phyloP scores from a whole-genome alignment of 768 basidiomycete genomes.

The Leccinum pellstonianum region DNA sequence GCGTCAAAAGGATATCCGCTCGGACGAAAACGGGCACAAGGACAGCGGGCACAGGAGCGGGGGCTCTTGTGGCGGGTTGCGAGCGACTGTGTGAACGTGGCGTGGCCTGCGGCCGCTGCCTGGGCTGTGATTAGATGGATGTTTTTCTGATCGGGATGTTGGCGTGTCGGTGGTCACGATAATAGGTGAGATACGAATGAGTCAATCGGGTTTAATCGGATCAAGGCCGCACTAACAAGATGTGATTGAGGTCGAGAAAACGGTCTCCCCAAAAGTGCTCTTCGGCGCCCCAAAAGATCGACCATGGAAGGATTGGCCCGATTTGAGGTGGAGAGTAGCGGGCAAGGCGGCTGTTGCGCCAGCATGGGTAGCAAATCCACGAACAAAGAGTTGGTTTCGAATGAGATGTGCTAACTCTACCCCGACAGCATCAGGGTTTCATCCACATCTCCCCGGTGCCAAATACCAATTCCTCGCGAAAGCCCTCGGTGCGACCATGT shows the following conservation, averaged over 20 bases:
- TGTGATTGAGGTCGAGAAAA: constrained; percentile 98
- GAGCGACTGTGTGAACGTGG: constrained; percentile 38
- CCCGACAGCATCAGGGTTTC: constrained; percentile 67
- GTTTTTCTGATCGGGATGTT: constrained; percentile 21
- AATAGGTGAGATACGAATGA: constrained; percentile 5
- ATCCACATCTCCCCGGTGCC: constrained; percentile 82
- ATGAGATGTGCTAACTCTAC: constrained; percentile 32
- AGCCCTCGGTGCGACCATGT: constrained; percentile 89
- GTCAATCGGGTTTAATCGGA: constrained; percentile 9
- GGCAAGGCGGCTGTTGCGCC: constrained; percentile 52
- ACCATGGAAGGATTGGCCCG: constrained; percentile 90
- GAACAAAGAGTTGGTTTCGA: constrained; percentile 48
- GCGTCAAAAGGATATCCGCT: background rate
- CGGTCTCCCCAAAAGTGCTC: constrained; percentile 93
- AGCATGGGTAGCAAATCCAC: constrained; percentile 69
- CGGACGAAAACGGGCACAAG: constrained; percentile 18
- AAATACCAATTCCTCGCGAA: constrained; percentile 79
- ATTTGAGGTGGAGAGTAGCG: constrained; percentile 88
- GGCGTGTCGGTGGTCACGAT: background rate
- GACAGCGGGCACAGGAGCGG: constrained; percentile 17
- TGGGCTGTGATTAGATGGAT: constrained; percentile 31
- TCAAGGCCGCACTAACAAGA: constrained; percentile 63
- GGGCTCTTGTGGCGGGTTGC: constrained; percentile 36
- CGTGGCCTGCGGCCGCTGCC: constrained; percentile 24
- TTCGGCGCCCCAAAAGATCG: constrained; percentile 85